These are phyloP conservation scores for Spinacia oleracea DNA, from an alignment of 179 eudicot genomes.

Conservation along the genomic window DNA sequence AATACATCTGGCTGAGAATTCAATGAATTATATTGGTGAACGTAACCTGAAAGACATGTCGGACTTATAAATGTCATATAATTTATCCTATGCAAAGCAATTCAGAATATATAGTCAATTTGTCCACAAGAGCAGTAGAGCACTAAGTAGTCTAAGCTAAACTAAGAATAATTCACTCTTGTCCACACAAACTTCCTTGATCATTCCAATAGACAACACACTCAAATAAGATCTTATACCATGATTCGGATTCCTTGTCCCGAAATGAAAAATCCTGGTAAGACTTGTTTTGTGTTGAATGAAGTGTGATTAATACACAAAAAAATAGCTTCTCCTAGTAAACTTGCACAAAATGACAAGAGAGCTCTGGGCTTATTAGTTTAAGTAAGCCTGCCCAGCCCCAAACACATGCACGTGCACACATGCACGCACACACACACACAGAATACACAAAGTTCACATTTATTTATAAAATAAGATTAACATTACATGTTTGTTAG, in stretches of 20 bases:
- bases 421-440: too few species aligned
- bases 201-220: too few species aligned
- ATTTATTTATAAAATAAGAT: too few species aligned
- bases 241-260: not conserved
- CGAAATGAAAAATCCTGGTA: not conserved
- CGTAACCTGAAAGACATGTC: constrained; percentile 54
- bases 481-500: too few species aligned
- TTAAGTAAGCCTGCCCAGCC: too few species aligned
- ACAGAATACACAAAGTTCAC: too few species aligned
- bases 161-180: not conserved
- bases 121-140: not conserved
- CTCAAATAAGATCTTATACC: not conserved
- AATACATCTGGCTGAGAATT: constrained; percentile 94
- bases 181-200: not conserved
- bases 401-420: too few species aligned
- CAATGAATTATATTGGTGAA: constrained; percentile 89
- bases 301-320: not conserved
- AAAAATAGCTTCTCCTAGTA: not conserved
- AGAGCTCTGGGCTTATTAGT: too few species aligned
- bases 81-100: constrained; percentile 11
- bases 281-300: not conserved
- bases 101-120: not conserved
- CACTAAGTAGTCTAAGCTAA: too few species aligned
- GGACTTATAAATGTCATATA: not conserved
- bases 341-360: not conserved